Evolutionary conservation across 495 filamentous ascomycete genomes (phyloP).

Genomic region (Penicillium tannophilum): DNA sequence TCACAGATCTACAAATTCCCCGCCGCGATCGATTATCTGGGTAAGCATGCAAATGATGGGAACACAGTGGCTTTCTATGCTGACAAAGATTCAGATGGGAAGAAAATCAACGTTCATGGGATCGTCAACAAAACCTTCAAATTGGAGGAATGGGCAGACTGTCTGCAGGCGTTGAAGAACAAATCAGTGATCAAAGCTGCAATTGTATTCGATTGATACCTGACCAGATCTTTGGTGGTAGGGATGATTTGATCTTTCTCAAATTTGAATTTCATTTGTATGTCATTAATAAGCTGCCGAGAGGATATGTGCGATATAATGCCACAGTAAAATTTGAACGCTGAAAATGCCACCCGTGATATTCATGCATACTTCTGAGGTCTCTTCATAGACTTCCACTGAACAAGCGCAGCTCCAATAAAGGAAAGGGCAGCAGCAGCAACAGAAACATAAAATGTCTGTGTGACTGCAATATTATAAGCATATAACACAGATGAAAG

Average conservation of each 20-base stretch:
- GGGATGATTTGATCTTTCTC: no score
- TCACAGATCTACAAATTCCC: constrained; percentile 75
- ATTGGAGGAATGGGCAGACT: constrained; percentile 49
- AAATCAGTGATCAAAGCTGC: constrained; percentile 73
- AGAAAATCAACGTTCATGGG: constrained; percentile 61
- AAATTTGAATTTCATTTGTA: no score
- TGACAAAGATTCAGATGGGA: constrained; percentile 49
- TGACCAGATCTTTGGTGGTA: no score
- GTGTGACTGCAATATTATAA: constrained; percentile 70
- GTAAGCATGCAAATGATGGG: neutral
- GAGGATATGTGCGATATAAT: neutral
- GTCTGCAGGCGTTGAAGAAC: constrained; percentile 52
- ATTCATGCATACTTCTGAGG: constrained; percentile 8
- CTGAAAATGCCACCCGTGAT: neutral
- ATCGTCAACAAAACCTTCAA: constrained; percentile 57
- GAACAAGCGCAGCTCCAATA: constrained; percentile 59
- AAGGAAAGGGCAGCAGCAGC: constrained; percentile 62
- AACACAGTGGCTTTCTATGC: neutral
- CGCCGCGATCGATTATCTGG: constrained; percentile 64
- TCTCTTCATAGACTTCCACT: constrained; percentile 75
- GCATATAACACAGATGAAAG: constrained; percentile 61
- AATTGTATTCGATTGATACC: constrained; percentile 62
- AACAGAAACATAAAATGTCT: constrained; percentile 68
- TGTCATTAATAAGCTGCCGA: neutral
- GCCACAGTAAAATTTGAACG: neutral